Percentiles rank a stretch among this genome's conserved stretches.
Evolutionary conservation across 768 basidiomycete species (phyloP).

Genomic region (Amanita rimosa): DNA sequence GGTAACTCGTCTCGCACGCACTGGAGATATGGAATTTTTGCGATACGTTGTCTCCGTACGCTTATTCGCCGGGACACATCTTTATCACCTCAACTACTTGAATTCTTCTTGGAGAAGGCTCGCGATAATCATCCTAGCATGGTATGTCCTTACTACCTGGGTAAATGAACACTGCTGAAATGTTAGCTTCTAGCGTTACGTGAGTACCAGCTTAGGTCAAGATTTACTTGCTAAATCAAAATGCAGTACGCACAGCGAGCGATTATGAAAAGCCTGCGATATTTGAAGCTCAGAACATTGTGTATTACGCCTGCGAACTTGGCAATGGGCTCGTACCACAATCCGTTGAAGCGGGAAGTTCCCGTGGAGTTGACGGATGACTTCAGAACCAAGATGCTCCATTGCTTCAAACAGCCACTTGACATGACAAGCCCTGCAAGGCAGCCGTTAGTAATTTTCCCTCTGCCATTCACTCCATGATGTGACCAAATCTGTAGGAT

Average conservation of each 20-base stretch:
- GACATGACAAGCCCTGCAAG: constrained; percentile 19
- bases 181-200: constrained; percentile 25
- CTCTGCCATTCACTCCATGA: background rate
- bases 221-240: constrained; percentile 31
- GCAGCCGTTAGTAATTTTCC: constrained; percentile 31
- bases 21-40: constrained; percentile 71
- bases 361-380: constrained; percentile 36
- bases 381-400: constrained; percentile 45
- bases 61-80: constrained; percentile 57
- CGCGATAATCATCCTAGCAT: constrained; percentile 57
- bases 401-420: constrained; percentile 41
- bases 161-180: constrained; percentile 3
- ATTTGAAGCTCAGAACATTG: constrained; percentile 74
- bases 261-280: constrained; percentile 64
- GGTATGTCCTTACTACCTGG: constrained; percentile 25
- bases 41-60: constrained; percentile 55
- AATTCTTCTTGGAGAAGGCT: constrained; percentile 48
- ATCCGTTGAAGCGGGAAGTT: constrained; percentile 52
- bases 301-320: constrained; percentile 45
- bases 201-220: background rate
- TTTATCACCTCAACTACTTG: constrained; percentile 33
- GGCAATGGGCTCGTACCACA: constrained; percentile 47
- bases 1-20: constrained; percentile 55
- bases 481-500: constrained; percentile 21
- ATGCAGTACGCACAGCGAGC: constrained; percentile 60